Percentiles rank a stretch among this genome's conserved stretches.
Evolutionary conservation across 164 flowering plant genomes (phyloP).

Genomic region (Annona squamosa): DNA sequence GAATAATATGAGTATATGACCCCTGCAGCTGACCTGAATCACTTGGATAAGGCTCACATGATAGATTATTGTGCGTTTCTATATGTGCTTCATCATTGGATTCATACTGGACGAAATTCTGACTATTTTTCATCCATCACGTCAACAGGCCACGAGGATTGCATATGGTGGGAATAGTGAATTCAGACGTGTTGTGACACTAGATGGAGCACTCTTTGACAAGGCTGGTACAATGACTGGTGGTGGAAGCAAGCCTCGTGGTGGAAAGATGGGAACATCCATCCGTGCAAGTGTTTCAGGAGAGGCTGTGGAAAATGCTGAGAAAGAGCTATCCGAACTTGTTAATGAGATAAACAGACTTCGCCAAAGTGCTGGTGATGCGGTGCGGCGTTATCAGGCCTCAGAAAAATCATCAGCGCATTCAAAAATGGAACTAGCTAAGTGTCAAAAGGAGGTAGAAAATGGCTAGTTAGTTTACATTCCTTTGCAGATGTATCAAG

Average conservation of each 20-base stretch:
- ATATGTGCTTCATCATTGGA: neutral
- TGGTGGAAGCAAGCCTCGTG: slow-evolving; percentile 87
- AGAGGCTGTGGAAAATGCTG: slow-evolving; percentile 65
- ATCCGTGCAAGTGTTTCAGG: slow-evolving; percentile 75
- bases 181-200: slow-evolving; percentile 80
- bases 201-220: slow-evolving; percentile 91
- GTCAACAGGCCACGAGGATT: slow-evolving; percentile 74
- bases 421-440: slow-evolving; percentile 79
- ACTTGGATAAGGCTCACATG: too few species aligned
- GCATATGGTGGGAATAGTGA: slow-evolving; percentile 75
- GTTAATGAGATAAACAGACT: slow-evolving; percentile 42
- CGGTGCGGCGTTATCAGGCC: slow-evolving; percentile 49
- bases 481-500: neutral
- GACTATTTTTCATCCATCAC: neutral
- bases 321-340: slow-evolving; percentile 52
- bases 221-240: slow-evolving; percentile 98
- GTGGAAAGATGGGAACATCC: slow-evolving; percentile 94
- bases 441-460: slow-evolving; percentile 72
- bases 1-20: too few species aligned
- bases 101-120: neutral
- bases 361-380: slow-evolving; percentile 48
- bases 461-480: neutral
- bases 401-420: slow-evolving; percentile 49
- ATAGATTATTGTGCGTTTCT: too few species aligned
- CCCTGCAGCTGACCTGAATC: neutral